Evolutionary conservation across 495 filamentous ascomycete genomes (phyloP).

Genomic region (Xylaria nigripes): DNA sequence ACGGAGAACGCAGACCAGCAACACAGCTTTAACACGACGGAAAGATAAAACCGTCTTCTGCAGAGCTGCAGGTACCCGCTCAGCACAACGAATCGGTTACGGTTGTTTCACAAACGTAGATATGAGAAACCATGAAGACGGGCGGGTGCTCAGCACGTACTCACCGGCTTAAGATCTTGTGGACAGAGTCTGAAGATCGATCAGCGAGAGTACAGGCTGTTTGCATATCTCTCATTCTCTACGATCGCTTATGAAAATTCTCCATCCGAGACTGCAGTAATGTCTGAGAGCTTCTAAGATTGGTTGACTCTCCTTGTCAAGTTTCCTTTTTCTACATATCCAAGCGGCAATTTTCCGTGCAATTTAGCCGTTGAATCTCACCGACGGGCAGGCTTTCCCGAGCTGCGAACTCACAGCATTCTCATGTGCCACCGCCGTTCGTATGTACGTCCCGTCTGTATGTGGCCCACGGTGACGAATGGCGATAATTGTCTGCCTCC

Average conservation of each 20-base stretch:
- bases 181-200: neutral
- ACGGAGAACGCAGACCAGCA: too few relatives aligned
- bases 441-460: neutral
- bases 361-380: neutral
- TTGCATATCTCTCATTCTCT: too few relatives aligned
- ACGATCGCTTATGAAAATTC: too few relatives aligned
- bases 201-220: neutral
- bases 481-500: neutral
- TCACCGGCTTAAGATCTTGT: neutral
- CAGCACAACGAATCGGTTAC: neutral
- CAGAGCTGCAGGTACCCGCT: slow-evolving; percentile 8
- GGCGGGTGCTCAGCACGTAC: neutral
- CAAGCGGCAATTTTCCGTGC: neutral
- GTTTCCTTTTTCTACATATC: too few relatives aligned
- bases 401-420: neutral
- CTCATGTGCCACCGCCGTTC: neutral
- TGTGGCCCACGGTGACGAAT: neutral
- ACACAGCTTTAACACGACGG: neutral
- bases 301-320: too few relatives aligned
- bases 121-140: neutral
- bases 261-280: too few relatives aligned
- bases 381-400: neutral
- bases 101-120: slow-evolving; percentile 1
- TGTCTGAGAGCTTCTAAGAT: too few relatives aligned
- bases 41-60: neutral